Conservation (phyloP, 2,329 filamentous ascomycete genomes). For the Botrytis fabae region DNA sequence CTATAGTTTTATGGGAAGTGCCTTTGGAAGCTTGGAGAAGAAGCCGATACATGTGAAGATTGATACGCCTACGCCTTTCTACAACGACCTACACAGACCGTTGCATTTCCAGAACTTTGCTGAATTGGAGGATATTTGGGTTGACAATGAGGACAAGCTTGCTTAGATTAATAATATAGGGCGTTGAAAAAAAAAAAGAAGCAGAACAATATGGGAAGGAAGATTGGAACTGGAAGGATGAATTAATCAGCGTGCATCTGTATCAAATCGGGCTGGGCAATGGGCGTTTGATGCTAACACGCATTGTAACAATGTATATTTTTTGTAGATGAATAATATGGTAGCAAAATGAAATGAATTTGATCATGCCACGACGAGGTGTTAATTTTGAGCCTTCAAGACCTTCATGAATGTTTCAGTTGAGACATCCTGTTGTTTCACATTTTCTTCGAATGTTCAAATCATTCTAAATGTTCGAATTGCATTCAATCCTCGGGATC, state of each 20-base stretch:
- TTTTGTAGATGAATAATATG: constrained; percentile 18
- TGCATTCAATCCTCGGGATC: background rate
- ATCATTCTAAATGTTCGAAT: background rate
- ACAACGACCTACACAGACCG: constrained; percentile 87
- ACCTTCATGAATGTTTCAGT: background rate
- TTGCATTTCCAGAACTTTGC: constrained; percentile 97
- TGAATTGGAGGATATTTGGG: constrained; percentile 94
- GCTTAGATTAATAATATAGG: constrained; percentile 56
- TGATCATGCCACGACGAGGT: background rate
- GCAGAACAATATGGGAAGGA: background rate
- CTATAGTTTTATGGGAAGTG: constrained; percentile 95
- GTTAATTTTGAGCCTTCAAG: background rate
- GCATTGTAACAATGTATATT: constrained; percentile 13
- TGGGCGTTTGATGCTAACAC: constrained; percentile 14
- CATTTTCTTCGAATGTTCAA: background rate
- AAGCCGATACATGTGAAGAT: constrained; percentile 88
- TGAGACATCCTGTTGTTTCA: background rate
- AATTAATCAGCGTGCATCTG: constrained; percentile 15
- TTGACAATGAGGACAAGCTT: constrained; percentile 90
- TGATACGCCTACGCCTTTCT: constrained; percentile 86
- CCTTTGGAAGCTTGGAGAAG: constrained; percentile 87
- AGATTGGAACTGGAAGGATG: constrained; percentile 6
- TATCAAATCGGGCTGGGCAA: constrained; percentile 11
- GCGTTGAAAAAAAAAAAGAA: background rate
- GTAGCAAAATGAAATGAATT: constrained; percentile 15